Percentiles rank a stretch among this genome's conserved stretches.
Conservation (phyloP, 768 basidiomycete genomes). For the Hemileccinum impolitum region DNA sequence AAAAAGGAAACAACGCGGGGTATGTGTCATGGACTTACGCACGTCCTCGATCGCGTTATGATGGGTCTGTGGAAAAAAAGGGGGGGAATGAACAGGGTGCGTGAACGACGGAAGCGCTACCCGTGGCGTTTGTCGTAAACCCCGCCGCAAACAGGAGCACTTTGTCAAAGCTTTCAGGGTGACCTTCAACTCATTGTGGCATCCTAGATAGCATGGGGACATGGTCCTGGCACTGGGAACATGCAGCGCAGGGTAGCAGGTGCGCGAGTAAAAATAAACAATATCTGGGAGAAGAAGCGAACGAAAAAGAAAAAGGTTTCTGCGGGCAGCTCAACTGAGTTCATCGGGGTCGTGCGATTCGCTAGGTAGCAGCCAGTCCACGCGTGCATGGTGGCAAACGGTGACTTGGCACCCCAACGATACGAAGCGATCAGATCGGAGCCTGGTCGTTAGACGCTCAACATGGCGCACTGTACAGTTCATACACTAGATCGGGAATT, state of each 20-base stretch:
- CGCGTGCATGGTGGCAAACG: not conserved
- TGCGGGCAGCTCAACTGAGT: no score
- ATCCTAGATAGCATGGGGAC: not conserved
- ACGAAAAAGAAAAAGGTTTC: not conserved
- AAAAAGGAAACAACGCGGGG: not conserved
- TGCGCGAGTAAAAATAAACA: conserved; percentile 13
- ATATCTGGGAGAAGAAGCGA: not conserved
- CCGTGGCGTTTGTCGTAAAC: not conserved
- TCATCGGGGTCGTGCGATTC: no score
- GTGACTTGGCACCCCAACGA: conserved; percentile 13
- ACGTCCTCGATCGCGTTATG: not conserved
- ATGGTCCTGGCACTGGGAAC: conserved; percentile 11
- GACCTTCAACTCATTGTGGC: conserved; percentile 15
- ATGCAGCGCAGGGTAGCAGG: conserved; percentile 11
- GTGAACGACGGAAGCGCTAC: no score
- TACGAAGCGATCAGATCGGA: conserved; percentile 18
- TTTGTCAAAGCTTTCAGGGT: not conserved
- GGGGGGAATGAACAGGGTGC: no score
- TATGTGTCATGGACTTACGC: not conserved
- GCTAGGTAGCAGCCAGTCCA: no score
- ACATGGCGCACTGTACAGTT: not conserved
- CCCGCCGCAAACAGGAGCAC: not conserved
- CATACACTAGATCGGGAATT: not conserved
- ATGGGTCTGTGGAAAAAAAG: no score
- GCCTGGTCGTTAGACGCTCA: conserved; percentile 2